Conservation (phyloP, 2,329 filamentous ascomycete species). For the Diaporthe australafricana region DNA sequence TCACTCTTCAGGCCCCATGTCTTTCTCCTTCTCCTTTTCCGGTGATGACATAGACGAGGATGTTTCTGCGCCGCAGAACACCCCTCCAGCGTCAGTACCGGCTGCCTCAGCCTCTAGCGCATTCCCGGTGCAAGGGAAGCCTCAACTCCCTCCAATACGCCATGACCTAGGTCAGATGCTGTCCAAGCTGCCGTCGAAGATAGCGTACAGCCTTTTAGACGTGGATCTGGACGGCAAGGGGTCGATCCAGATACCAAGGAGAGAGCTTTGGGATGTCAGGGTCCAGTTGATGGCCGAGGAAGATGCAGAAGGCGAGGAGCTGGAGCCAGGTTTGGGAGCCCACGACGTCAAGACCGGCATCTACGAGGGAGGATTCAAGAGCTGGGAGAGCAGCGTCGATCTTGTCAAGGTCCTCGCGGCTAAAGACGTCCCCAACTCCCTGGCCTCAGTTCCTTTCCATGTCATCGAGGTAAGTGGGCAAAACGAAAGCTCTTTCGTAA, state of each 20-base stretch:
- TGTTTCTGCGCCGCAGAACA: conserved; percentile 39
- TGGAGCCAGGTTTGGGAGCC: conserved; percentile 66
- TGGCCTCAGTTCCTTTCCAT: conserved; percentile 51
- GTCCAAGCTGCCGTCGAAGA: conserved; percentile 75
- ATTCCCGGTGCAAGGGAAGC: conserved; percentile 72
- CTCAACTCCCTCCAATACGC: conserved; percentile 64
- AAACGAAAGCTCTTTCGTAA: conserved; percentile 9
- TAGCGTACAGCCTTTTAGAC: conserved; percentile 74
- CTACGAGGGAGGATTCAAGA: conserved; percentile 91
- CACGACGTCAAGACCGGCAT: conserved; percentile 84
- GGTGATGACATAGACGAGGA: conserved; percentile 73
- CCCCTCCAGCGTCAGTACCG: conserved; percentile 37
- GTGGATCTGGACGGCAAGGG: conserved; percentile 70
- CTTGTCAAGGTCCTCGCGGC: conserved; percentile 75
- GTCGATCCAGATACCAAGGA: conserved; percentile 70
- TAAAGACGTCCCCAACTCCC: conserved; percentile 50
- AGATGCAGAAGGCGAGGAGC: conserved; percentile 56
- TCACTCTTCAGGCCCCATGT: conserved; percentile 45
- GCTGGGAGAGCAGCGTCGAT: conserved; percentile 88
- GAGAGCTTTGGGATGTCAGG: conserved; percentile 85
- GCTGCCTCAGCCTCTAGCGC: conserved; percentile 54
- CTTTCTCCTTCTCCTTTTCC: conserved; percentile 71
- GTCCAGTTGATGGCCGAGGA: conserved; percentile 84
- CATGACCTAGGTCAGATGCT: conserved; percentile 66
- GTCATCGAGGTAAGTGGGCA: conserved; percentile 64